Base-by-base conservation (phyloP, 2,329 filamentous ascomycete species). In the Fusarium robinianum region DNA sequence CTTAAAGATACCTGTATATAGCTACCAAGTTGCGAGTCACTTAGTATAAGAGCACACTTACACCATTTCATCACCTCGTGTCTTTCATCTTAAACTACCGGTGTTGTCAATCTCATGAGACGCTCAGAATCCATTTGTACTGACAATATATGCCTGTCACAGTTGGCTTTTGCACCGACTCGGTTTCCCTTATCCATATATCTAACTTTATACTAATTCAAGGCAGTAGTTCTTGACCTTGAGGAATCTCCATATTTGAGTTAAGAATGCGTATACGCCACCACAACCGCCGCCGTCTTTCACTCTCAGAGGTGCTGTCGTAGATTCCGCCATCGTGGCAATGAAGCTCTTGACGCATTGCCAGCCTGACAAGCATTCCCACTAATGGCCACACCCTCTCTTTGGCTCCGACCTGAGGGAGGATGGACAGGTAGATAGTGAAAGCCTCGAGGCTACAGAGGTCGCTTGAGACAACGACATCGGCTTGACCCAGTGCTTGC, bases 261-360 rank as follows among this genome's bases (percentile, higher is more conserved):
- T 65, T 59, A 3, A 65, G 27, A 26, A 65, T 62, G 32, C 59
- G 62, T 6, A 65, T 57, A 8, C 65, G 63, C 60, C 62, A 62
- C 60, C 62, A 63, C 1, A 63, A 16, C 8, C 60, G 53, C 19
- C 57, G 48, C 10, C 57, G 52, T 1, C 34, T 33, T n/a, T 64
- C 59, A 8, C 40, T 19, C 6, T 62, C 56, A 1, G 56, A 24
- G 8, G 39, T 29, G 0, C 4, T 41, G 3, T 19, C 12, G 1
- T 35, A 12, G 3, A 15, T 9, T 1, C 6, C 17, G 3, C 25
- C 12, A 4, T 41, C 40, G 0, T 53, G 42, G 0, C 25, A 37
- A 32, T 64, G 55, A 11, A 65, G 48, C 0, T 51, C 46, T 1
- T 49, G 27, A 2, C 51, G 47, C 8, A 56, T 58, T 12, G 60